Percentiles rank a stretch among this genome's conserved stretches.
phyloP scores from a whole-genome alignment of 306 rosid genomes.

The Lathyrus oleraceus region DNA sequence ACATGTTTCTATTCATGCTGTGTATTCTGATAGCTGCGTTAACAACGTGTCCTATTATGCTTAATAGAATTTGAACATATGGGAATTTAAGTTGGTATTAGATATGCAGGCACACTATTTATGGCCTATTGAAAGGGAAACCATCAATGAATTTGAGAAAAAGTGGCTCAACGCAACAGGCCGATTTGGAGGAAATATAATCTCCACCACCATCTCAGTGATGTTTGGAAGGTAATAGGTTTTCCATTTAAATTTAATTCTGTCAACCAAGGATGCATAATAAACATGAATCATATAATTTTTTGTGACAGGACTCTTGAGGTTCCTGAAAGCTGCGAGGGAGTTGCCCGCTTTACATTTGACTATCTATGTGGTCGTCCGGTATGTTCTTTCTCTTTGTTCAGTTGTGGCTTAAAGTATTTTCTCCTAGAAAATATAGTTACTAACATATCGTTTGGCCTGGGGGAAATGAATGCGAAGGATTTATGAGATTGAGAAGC shows the following conservation, averaged over 20 bases:
- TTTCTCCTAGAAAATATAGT: conserved; percentile 12
- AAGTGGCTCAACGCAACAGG: conserved; percentile 68
- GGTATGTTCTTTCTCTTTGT: conserved; percentile 50
- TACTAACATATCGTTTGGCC: not conserved
- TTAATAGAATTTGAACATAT: conserved; percentile 20
- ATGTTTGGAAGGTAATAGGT: conserved; percentile 84
- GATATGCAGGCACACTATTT: conserved; percentile 70
- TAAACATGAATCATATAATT: conserved; percentile 19
- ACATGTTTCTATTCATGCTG: not conserved
- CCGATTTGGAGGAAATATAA: conserved; percentile 56
- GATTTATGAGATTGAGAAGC: not conserved
- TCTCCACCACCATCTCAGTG: conserved; percentile 61
- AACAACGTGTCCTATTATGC: conserved; percentile 10
- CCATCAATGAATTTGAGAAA: conserved; percentile 60
- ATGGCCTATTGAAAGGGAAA: conserved; percentile 64
- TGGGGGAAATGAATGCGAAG: not conserved
- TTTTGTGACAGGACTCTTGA: conserved; percentile 62
- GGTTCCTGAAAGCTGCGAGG: conserved; percentile 80
- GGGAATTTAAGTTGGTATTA: conserved; percentile 27
- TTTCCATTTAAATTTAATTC: conserved; percentile 28
- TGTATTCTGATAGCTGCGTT: conserved; percentile 27
- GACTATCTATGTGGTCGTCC: conserved; percentile 89
- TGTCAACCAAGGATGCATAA: conserved; percentile 12
- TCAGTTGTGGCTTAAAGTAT: conserved; percentile 5
- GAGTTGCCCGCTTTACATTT: conserved; percentile 84